Evolutionary conservation across 495 filamentous ascomycete genomes (phyloP), one percentile per base, ranked within the genome.

Genomic region (Trichoderma reesei): DNA sequence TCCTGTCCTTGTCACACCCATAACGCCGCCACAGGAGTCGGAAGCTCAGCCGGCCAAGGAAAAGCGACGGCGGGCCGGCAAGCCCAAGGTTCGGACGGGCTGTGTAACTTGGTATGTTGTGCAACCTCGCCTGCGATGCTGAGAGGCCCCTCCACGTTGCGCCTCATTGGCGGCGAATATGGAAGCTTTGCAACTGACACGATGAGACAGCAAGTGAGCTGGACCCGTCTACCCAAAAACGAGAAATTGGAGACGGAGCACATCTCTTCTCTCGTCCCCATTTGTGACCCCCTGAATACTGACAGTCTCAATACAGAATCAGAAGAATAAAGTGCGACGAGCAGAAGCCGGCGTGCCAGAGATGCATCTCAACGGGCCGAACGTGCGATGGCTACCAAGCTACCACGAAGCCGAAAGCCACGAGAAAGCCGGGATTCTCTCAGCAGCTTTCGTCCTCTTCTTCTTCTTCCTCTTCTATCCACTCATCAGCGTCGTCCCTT

Each of bases 301-400:
- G 8, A 9, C n/a, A 9, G 0, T 20, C 36, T 16, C 41, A 16
- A 8, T 9, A 13, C 38, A 63, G 61, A 63, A 63, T 63, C 7
- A 41, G 61, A 46, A 41, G 61, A n/a, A 5, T 26, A 3, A 65
- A 79, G 75, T 81, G 79, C 66, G 79, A 81, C 67, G 79, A 81
- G 64, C 69, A 72, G 46, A 76, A 78, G 16, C 79, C 79, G 5
- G 70, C 72, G 26, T 81, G 79, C 60, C 72, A 78, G 48, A 71
- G 76, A 2, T 81, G 79, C 63, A 69, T 66, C 20, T 66, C 71
- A 42, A 76, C 78, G 1, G 75, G 73, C 13, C 73, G 77, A 9
- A 72, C 78, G 60, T 81, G 79, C 60, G 76, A 77, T 4, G 79
- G 79, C 3, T 81, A 79, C 73, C 39, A 38, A 39, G 1, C 51